Conservation (phyloP, 108 stramenopile genomes). For the Aurantiochytrium sp. region DNA sequence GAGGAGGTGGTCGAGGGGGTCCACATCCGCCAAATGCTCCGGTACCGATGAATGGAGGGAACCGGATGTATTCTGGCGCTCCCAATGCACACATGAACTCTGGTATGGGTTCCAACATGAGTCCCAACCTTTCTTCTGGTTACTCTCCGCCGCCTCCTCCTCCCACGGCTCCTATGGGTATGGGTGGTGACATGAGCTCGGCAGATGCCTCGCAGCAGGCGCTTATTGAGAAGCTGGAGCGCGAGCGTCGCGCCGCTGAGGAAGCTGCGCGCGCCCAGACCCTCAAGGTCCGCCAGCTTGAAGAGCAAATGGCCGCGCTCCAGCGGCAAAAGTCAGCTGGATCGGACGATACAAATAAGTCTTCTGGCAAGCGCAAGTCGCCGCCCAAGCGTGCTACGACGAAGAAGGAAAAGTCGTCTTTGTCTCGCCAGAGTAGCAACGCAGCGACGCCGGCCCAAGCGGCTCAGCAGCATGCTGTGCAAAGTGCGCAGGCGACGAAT, state of each 20-base stretch:
- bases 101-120: too few species aligned
- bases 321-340: neutral
- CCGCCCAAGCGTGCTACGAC: neutral
- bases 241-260: conserved; percentile 1
- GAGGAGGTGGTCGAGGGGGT: too few species aligned
- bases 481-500: too few species aligned
- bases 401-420: neutral
- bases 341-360: neutral
- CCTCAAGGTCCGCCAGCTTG: neutral
- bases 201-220: neutral
- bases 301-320: neutral
- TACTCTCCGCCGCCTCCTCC: neutral
- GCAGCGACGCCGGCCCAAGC: neutral
- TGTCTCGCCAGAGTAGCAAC: neutral
- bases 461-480: neutral
- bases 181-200: too few species aligned
- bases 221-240: neutral
- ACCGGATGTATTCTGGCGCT: neutral
- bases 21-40: too few species aligned
- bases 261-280: neutral
- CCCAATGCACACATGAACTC: too few species aligned
- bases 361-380: neutral
- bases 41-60: too few species aligned
- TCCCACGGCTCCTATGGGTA: neutral
- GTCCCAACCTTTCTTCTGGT: too few species aligned